Evolutionary conservation across 1,284 basidiomycete genomes (phyloP), one percentile per base, ranked within the genome.

Genomic region (Apiotrichum gracile): DNA sequence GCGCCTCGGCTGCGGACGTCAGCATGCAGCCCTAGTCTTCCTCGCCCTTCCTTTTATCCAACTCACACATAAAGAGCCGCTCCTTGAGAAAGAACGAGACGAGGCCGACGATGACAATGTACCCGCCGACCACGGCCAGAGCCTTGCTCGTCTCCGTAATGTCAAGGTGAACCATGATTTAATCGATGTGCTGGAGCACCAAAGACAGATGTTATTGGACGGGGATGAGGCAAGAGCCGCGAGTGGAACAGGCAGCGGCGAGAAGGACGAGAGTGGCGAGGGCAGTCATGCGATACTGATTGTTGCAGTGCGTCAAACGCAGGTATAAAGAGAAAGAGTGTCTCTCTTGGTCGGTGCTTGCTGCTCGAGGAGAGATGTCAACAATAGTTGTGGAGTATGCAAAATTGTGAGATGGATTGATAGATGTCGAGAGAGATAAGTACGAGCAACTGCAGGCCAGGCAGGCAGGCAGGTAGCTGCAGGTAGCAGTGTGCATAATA

Each of bases 1-100:
- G 87, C 1, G 94, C 89, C 79, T 98, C 94, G 58, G 94, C 94
- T 66, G 91, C 82, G 67, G 89, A 91, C 10, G 51, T 56, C 24
- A 56, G 58, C 26, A n/a, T 10, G 14, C 5, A 26, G 19, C 9
- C 10, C 33, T 14, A 17, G n/a, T 9, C 24, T 10, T 17, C 4
- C 21, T 22, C 13, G 12, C n/a, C n/a, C n/a, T n/a, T n/a, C 22
- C 7, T 31, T 12, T 31, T 14, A 26, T 5, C 9, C 9, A 6
- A 43, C 41, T 56, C 46, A 74, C 73, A 76, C 51, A 78, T 64
- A 58, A 75, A 75, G 5, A 78, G 63, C 33, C 64, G 61, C 57
- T 78, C 75, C 51, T 78, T 78, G 47, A 77, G 33, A 16, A 74
- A 65, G 53, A 74, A 77, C 27, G 66, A 70, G 35, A 75, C 53